Evolutionary conservation across 768 basidiomycete species (phyloP).

Genomic region (Leccinum arenicola): DNA sequence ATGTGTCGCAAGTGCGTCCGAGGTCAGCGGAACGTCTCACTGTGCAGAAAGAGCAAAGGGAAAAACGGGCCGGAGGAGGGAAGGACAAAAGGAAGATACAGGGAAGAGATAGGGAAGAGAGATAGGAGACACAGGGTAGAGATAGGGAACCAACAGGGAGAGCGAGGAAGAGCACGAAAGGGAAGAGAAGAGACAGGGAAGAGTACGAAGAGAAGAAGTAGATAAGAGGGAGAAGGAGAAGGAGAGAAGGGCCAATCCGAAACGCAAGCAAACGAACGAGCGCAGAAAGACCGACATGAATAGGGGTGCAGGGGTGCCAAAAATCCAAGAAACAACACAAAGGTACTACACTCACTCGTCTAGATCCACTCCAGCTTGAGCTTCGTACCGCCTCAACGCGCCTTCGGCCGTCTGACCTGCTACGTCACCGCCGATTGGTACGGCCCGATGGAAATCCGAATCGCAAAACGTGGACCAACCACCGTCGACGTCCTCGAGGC

Average conservation of each 20-base stretch:
- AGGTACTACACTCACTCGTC: slow-evolving; percentile 51
- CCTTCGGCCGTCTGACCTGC: slow-evolving; percentile 58
- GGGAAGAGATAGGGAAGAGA: neutral
- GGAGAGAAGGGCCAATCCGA: neutral
- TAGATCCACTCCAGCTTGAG: slow-evolving; percentile 45
- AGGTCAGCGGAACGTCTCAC: neutral
- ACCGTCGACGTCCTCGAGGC: slow-evolving; percentile 85
- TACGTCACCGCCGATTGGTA: slow-evolving; percentile 77
- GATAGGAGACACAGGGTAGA: neutral
- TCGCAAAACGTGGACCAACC: slow-evolving; percentile 72
- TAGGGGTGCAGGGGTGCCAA: neutral
- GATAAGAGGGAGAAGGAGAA: neutral
- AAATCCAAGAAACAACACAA: slow-evolving; percentile 25
- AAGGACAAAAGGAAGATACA: neutral
- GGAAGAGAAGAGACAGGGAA: neutral
- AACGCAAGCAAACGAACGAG: neutral
- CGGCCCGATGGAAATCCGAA: slow-evolving; percentile 57
- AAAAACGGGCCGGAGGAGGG: neutral
- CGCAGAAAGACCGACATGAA: neutral
- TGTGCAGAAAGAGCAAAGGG: neutral
- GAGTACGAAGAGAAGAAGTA: neutral
- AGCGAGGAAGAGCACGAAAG: neutral
- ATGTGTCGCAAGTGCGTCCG: neutral
- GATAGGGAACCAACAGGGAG: neutral
- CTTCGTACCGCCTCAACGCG: neutral